These are phyloP conservation scores for Citrus reticulata DNA, from an alignment of 345 rosid species.

Conservation along the genomic window DNA sequence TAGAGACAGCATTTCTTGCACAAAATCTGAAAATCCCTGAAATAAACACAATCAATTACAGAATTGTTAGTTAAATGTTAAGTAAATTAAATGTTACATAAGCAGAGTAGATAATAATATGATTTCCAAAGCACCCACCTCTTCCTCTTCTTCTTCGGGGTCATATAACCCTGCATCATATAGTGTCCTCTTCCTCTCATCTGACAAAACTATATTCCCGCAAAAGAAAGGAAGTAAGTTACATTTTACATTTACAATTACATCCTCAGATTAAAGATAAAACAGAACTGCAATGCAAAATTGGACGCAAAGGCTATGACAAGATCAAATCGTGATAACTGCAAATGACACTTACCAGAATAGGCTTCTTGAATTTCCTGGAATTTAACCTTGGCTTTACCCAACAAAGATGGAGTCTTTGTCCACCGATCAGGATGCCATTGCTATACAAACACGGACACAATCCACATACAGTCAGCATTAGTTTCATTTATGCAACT, in stretches of 20 bases:
- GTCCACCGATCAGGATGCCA: constrained; percentile 71
- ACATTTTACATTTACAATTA: neutral
- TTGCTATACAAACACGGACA: constrained; percentile 27
- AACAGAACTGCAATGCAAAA: neutral
- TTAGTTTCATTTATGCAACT: neutral
- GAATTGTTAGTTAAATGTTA: neutral
- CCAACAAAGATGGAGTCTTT: constrained; percentile 34
- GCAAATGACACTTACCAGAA: constrained; percentile 28
- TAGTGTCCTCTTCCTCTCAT: constrained; percentile 40
- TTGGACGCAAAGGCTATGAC: too few species aligned
- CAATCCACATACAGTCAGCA: neutral
- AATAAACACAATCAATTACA: neutral
- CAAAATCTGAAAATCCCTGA: constrained; percentile 55
- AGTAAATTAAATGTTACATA: neutral
- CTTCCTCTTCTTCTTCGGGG: constrained; percentile 44
- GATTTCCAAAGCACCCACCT: constrained; percentile 21
- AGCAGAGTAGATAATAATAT: neutral
- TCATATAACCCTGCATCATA: constrained; percentile 50
- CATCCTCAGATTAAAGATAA: neutral
- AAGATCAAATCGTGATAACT: neutral
- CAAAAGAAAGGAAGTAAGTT: neutral
- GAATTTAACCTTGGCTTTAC: constrained; percentile 47
- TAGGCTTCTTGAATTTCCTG: constrained; percentile 66
- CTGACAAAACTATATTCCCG: constrained; percentile 42
- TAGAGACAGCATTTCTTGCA: constrained; percentile 43